These are phyloP conservation scores for Pseudodiploospora longispora DNA, from an alignment of 2,329 filamentous ascomycete species.

Conservation along the genomic window DNA sequence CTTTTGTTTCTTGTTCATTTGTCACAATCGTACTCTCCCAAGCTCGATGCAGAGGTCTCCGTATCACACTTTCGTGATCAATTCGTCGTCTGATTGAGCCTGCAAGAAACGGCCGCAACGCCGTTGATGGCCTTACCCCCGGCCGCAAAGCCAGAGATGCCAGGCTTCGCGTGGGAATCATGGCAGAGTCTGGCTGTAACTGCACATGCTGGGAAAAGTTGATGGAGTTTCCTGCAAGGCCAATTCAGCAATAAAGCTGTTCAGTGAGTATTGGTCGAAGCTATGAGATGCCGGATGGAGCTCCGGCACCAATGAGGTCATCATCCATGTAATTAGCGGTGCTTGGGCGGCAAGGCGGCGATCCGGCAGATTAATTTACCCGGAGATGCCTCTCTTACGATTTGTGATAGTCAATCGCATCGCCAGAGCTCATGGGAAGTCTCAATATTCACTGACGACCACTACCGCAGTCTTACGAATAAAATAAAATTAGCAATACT, in stretches of 20 bases:
- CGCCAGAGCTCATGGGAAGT: too few relatives aligned
- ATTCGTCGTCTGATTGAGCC: conserved; percentile 12
- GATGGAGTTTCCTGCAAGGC: too few relatives aligned
- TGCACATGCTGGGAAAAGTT: conserved; percentile 6
- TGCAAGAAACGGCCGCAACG: background rate
- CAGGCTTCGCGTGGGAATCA: conserved; percentile 21
- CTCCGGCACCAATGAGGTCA: conserved; percentile 14
- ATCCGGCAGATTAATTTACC: conserved; percentile 21
- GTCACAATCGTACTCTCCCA: conserved; percentile 9
- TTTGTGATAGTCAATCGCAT: too few relatives aligned
- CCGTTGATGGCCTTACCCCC: conserved; percentile 2
- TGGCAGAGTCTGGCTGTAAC: conserved; percentile 10
- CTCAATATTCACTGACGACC: too few relatives aligned
- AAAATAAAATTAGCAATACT: too few relatives aligned
- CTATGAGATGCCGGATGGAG: background rate
- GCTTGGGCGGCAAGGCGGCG: conserved; percentile 7
- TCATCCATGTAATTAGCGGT: conserved; percentile 3
- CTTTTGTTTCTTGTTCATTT: conserved; percentile 48
- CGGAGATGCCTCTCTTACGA: background rate
- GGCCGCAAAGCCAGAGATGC: conserved; percentile 9
- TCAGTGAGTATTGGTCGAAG: too few relatives aligned
- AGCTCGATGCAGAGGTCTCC: background rate
- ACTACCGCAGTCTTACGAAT: too few relatives aligned
- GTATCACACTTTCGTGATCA: conserved; percentile 12
- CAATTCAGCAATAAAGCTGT: too few relatives aligned